Percentiles rank a stretch among this genome's conserved stretches.
These are phyloP conservation scores for Alternaria infectoria DNA, from an alignment of 2,329 filamentous ascomycete genomes.

Conservation along the genomic window DNA sequence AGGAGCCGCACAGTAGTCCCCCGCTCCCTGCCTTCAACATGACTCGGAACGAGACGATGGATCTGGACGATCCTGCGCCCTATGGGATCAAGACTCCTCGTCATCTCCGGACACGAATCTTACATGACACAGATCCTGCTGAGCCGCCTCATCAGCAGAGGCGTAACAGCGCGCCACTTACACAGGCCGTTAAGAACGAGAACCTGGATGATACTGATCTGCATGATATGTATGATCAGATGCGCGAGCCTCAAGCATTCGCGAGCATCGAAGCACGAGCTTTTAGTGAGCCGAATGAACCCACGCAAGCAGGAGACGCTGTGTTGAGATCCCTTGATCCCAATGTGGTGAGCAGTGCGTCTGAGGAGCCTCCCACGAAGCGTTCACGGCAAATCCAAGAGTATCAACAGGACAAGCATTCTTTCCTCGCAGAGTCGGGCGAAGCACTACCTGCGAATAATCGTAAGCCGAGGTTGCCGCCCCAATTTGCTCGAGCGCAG, in stretches of 20 bases:
- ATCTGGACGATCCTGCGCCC: slow-evolving; percentile 50
- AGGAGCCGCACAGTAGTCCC: slow-evolving; percentile 48
- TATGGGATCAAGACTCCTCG: slow-evolving; percentile 41
- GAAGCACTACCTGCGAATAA: slow-evolving; percentile 27
- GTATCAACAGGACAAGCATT: slow-evolving; percentile 16
- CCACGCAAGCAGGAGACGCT: neutral
- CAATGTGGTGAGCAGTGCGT: slow-evolving; percentile 25
- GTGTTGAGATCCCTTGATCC: slow-evolving; percentile 34
- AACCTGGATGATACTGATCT: neutral
- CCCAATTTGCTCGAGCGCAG: slow-evolving; percentile 31
- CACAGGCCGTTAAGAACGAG: slow-evolving; percentile 26
- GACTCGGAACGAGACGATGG: slow-evolving; percentile 50
- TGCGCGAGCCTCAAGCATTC: neutral
- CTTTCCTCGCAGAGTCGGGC: slow-evolving; percentile 35
- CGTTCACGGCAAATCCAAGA: slow-evolving; percentile 18
- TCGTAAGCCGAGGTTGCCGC: slow-evolving; percentile 21
- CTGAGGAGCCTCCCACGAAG: slow-evolving; percentile 26
- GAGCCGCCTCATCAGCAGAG: slow-evolving; percentile 31
- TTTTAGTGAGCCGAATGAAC: slow-evolving; percentile 26
- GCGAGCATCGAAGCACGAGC: slow-evolving; percentile 23
- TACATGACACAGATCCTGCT: slow-evolving; percentile 13
- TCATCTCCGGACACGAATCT: slow-evolving; percentile 10
- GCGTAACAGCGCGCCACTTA: slow-evolving; percentile 38
- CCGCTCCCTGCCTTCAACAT: slow-evolving; percentile 19
- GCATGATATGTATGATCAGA: neutral